These are phyloP conservation scores for Gossypium sturtianum DNA, from an alignment of 345 rosid species.

Conservation along the genomic window DNA sequence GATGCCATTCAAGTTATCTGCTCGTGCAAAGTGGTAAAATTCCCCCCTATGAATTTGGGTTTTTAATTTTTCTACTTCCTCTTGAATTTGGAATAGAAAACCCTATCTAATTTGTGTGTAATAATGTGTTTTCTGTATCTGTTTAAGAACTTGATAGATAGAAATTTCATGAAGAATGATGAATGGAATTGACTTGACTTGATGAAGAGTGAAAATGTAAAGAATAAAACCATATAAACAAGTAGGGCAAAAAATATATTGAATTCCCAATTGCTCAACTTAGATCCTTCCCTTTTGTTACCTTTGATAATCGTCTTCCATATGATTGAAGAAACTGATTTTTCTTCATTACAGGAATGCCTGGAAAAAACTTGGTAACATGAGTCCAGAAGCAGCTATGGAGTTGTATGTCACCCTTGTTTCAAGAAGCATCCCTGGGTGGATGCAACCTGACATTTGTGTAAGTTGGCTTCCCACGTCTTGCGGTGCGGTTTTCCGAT, in stretches of 20 bases:
- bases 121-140: not conserved
- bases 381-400: constrained; percentile 47
- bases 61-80: not conserved
- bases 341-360: constrained; percentile 32
- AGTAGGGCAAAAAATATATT: not conserved
- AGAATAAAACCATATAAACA: constrained; percentile 10
- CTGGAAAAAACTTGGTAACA: constrained; percentile 43
- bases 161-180: not conserved
- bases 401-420: constrained; percentile 38
- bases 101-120: not conserved
- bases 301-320: not conserved
- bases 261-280: not conserved
- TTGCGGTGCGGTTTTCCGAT: not conserved
- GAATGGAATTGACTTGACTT: constrained; percentile 6
- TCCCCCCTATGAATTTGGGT: not conserved
- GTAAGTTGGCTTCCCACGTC: constrained; percentile 19
- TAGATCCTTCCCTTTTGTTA: not conserved
- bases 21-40: constrained; percentile 49
- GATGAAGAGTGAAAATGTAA: constrained; percentile 8
- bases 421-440: constrained; percentile 29
- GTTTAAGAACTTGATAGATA: constrained; percentile 2
- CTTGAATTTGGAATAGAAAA: not conserved
- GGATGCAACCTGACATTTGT: constrained; percentile 17
- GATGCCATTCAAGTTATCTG: constrained; percentile 39
- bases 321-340: not conserved